Evolutionary conservation across 768 basidiomycete genomes (phyloP).

Genomic region (Collybiopsis confluens): DNA sequence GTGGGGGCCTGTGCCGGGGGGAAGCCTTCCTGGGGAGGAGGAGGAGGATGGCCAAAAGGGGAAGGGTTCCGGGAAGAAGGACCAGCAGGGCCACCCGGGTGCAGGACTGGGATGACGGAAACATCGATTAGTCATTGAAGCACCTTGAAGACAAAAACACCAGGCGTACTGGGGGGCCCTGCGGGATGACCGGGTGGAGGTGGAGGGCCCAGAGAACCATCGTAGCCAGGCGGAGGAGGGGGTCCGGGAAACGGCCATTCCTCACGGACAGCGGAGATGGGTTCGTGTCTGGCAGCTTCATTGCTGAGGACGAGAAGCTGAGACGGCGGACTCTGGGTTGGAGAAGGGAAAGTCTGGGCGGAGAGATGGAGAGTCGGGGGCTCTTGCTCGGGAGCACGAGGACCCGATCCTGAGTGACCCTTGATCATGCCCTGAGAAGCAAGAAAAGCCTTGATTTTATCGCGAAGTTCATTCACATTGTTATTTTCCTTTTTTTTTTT

Average conservation of each 20-base stretch:
- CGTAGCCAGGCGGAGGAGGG: slow-evolving; percentile 20
- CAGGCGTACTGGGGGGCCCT: not conserved
- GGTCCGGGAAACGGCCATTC: slow-evolving; percentile 8
- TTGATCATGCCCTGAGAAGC: slow-evolving; percentile 87
- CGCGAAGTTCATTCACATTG: slow-evolving; percentile 63
- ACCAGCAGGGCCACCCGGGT: slow-evolving; percentile 21
- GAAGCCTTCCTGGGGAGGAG: slow-evolving; percentile 15
- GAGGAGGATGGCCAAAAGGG: slow-evolving; percentile 21
- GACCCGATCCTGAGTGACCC: slow-evolving; percentile 71
- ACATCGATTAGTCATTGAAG: not conserved
- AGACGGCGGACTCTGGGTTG: slow-evolving; percentile 30
- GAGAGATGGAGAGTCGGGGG: slow-evolving; percentile 50
- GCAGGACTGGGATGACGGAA: slow-evolving; percentile 8
- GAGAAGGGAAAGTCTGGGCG: slow-evolving; percentile 35
- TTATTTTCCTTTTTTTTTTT: slow-evolving; percentile 77
- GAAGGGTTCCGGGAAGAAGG: not conserved
- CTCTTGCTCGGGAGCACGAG: slow-evolving; percentile 57
- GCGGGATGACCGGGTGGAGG: not conserved
- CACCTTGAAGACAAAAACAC: not conserved
- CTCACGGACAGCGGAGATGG: slow-evolving; percentile 22
- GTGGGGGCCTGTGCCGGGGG: slow-evolving; percentile 3
- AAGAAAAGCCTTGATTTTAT: slow-evolving; percentile 76
- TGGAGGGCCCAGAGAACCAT: too few relatives aligned
- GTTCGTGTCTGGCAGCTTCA: slow-evolving; percentile 14
- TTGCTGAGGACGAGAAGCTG: slow-evolving; percentile 21